Percentiles rank a stretch among this genome's conserved stretches.
Evolutionary conservation across 371 early-diverging fungal species (phyloP).

Genomic region (Paramicrosporidium saccamoebae): DNA sequence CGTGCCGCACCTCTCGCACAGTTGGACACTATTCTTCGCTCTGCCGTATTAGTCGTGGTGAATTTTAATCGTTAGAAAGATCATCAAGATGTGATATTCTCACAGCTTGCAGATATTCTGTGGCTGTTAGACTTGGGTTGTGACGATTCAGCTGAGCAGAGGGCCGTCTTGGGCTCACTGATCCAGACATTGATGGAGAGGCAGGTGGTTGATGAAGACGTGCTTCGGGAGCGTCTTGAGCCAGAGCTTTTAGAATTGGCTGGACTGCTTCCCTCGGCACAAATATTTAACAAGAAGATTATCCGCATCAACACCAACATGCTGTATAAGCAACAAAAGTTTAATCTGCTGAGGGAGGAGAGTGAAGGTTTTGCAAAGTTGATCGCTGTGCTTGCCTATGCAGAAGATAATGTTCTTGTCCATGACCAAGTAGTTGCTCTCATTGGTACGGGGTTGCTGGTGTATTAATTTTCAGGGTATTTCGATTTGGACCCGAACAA

Average conservation of each 20-base stretch:
- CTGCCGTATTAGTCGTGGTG: too few relatives aligned
- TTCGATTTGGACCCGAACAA: conserved; percentile 66
- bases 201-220: too few relatives aligned
- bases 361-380: conserved; percentile 56
- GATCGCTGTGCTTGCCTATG: conserved; percentile 10
- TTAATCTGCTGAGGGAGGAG: conserved; percentile 55
- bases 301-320: conserved; percentile 24
- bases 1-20: too few relatives aligned
- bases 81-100: too few relatives aligned
- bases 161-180: too few relatives aligned
- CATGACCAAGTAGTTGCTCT: neutral
- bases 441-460: conserved; percentile 3
- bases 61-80: too few relatives aligned
- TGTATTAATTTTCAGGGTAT: conserved; percentile 20
- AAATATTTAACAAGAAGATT: conserved; percentile 12
- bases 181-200: too few relatives aligned
- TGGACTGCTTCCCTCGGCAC: conserved; percentile 10
- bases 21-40: too few relatives aligned
- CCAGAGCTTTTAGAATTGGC: conserved; percentile 12
- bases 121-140: too few relatives aligned
- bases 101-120: too few relatives aligned
- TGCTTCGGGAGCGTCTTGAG: too few relatives aligned
- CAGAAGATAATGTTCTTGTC: neutral
- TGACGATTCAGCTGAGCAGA: too few relatives aligned
- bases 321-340: conserved; percentile 58